Base-by-base conservation (phyloP, 2,329 filamentous ascomycete genomes). In the Fusarium incarnatum region DNA sequence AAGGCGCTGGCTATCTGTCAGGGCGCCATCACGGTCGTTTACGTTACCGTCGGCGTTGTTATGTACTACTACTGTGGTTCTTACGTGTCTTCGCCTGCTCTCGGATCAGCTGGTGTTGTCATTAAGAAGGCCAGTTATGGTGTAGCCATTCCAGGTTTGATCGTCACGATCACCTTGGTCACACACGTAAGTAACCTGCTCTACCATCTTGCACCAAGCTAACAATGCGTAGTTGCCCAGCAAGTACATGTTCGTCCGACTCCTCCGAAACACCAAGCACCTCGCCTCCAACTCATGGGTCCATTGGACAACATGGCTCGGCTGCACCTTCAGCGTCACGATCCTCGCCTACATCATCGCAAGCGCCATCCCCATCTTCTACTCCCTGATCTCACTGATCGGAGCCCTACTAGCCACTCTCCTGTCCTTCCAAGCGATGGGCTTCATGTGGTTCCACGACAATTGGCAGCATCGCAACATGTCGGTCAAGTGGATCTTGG, bases 41-140 rank as follows among this genome's bases (percentile, higher is more conserved):
- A 81, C n/a, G 52, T 77, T 8, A 61, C 74, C 1, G 77, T 82
- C 2, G 76, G 76, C 5, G 66, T 77, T 5, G 78, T 84, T 1
- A 79, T 85, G 11, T 85, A 85, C 75, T 80, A 80, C 49, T 85
- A 77, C 68, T 84, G 81, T 60, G 83, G 83, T 1, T 81, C 81
- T 1, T 84, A 81, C 62, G 82, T 85, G 2, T 80, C 83, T 0
- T 84, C 82, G 0, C 83, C 83, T 0, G 82, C 83, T 6, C 79
- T 85, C 10, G 83, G 83, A 5, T 83, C 82, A 6, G 83, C 82
- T 2, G 83, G 83, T 5, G 15, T 53, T 0, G 61, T 73, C 0
- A 75, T 83, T 45, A 85, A 85, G 76, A 84, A 81, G 65, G 74
- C 84, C 8, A 78, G 75, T 47, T 85, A 85, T 28, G 83, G 81